A percentile compares a stretch with the other conserved stretches of the same genome.
These are phyloP conservation scores for Xylaria longipes DNA, from an alignment of 495 filamentous ascomycete genomes.

Conservation along the genomic window DNA sequence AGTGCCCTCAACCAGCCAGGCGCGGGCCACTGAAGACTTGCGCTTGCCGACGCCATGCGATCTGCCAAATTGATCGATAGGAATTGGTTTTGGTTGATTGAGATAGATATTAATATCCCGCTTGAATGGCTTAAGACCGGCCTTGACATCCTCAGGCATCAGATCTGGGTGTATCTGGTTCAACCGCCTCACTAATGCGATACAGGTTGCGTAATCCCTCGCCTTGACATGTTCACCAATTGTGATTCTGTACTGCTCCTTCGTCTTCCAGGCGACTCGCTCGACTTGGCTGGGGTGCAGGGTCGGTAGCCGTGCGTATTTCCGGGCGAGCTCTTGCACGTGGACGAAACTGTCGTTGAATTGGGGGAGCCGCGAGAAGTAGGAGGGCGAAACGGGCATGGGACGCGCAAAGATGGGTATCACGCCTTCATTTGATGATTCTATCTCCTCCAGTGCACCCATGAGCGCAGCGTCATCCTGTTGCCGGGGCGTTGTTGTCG, in stretches of 20 bases:
- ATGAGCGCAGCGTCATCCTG: slow-evolving; percentile 27
- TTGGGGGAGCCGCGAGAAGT: slow-evolving; percentile 84
- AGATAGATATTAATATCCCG: slow-evolving; percentile 74
- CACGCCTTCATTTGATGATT: slow-evolving; percentile 29
- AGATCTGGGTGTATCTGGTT: slow-evolving; percentile 85
- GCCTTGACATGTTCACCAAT: slow-evolving; percentile 79
- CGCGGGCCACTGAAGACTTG: slow-evolving; percentile 84
- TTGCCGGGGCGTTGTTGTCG: slow-evolving; percentile 28
- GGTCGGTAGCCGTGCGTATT: slow-evolving; percentile 73
- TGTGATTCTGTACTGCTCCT: slow-evolving; percentile 74
- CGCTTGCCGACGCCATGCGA: slow-evolving; percentile 80
- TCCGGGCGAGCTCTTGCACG: slow-evolving; percentile 71
- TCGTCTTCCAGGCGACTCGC: slow-evolving; percentile 82
- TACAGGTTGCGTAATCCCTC: slow-evolving; percentile 76
- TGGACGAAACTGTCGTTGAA: slow-evolving; percentile 86
- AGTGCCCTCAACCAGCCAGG: slow-evolving; percentile 87
- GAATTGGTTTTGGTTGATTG: slow-evolving; percentile 59
- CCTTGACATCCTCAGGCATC: slow-evolving; percentile 70
- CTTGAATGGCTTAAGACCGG: slow-evolving; percentile 71
- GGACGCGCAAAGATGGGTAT: slow-evolving; percentile 66
- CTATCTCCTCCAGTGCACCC: slow-evolving; percentile 23
- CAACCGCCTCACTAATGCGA: slow-evolving; percentile 77
- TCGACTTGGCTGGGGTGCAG: slow-evolving; percentile 69
- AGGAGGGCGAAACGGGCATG: slow-evolving; percentile 84
- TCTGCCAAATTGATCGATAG: slow-evolving; percentile 75